Evolutionary conservation across 805 yeast genomes (phyloP).

Genomic region (Schizosaccharomyces cryophilus): DNA sequence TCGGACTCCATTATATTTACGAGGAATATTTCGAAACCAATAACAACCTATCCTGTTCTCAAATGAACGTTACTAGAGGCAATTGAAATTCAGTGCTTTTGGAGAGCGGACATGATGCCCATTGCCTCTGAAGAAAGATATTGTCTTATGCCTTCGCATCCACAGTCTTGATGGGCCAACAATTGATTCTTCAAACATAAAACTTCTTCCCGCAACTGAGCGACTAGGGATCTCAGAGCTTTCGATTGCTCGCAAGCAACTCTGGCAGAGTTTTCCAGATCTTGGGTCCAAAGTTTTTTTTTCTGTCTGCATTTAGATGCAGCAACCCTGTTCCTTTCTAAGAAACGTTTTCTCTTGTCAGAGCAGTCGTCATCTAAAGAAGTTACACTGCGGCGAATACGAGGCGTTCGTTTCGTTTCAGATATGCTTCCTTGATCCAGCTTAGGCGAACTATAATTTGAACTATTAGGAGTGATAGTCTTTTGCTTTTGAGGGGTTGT

Average conservation of each 20-base stretch:
- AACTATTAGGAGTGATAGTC: too few relatives aligned
- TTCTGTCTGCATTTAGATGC: conserved; percentile 3
- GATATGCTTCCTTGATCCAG: neutral
- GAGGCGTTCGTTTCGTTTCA: neutral
- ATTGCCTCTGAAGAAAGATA: conserved; percentile 2
- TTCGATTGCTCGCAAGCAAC: neutral
- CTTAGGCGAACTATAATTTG: too few relatives aligned
- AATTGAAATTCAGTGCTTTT: neutral
- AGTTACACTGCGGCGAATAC: neutral
- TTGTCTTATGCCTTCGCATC: neutral
- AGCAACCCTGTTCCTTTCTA: conserved; percentile 3
- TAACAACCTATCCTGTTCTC: too few relatives aligned
- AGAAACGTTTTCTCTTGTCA: neutral
- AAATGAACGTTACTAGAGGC: too few relatives aligned
- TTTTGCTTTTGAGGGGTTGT: too few relatives aligned
- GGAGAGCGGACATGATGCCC: neutral
- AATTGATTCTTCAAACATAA: neutral
- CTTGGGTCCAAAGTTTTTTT: conserved; percentile 1
- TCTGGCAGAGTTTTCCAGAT: conserved; percentile 1
- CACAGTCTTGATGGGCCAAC: conserved; percentile 1
- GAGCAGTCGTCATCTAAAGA: neutral
- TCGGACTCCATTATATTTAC: too few relatives aligned
- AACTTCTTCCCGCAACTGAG: conserved; percentile 1
- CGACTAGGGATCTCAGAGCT: neutral
- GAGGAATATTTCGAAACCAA: too few relatives aligned